Base-by-base conservation (phyloP, 441 rosid genomes). In the Erodium trifolium region DNA sequence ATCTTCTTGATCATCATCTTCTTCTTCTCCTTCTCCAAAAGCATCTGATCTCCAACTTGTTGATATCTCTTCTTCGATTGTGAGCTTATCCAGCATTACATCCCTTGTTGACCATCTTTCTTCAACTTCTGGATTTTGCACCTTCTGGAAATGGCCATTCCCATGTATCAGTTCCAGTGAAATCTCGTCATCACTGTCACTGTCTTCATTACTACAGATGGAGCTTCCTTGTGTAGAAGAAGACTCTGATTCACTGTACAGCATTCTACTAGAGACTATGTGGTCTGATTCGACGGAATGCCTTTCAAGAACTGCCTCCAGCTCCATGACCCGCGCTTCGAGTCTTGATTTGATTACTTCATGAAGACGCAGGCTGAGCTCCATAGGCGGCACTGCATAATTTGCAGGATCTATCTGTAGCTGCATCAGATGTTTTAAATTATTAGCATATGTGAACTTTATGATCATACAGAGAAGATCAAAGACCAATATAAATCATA, bases 311-410 rank as follows among this genome's bases (percentile, higher is more conserved):
- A 78, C 81, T 64, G 74, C 66, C 60, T 81, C 83, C 0, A 83
- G 86, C 31, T 81, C 82, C 41, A 53, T 45, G 68, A 83, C 75
- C 13, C 73, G 76, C 12, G 45, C 75, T 66, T 59, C 57, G 2
- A 76, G 81, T 49, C 79, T 81, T 43, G 78, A 74, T 66, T 81
- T 71, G 51, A 79, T 73, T n/a, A 83, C 76, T 49, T 75, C 72
- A 17, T 79, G 84, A 23, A 79, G 81, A 18, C 68, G 81, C 70
- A 81, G 64, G 69, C 80, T 74, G 71, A 81, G 74, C 53, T 79
- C 82, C 55, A 2, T 17, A 5, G 78, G 78, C 31, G 76, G 69
- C 12, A 79, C 75, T 1, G 66, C 65, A 45, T 39, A 65, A 60
- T 72, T 75, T 59, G 73, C 62, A 9, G 70, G 29, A 17, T 53